Percentiles rank a stretch among this genome's conserved stretches.
Conservation (phyloP, 352 stramenopile genomes). For the Pythium brassicae region DNA sequence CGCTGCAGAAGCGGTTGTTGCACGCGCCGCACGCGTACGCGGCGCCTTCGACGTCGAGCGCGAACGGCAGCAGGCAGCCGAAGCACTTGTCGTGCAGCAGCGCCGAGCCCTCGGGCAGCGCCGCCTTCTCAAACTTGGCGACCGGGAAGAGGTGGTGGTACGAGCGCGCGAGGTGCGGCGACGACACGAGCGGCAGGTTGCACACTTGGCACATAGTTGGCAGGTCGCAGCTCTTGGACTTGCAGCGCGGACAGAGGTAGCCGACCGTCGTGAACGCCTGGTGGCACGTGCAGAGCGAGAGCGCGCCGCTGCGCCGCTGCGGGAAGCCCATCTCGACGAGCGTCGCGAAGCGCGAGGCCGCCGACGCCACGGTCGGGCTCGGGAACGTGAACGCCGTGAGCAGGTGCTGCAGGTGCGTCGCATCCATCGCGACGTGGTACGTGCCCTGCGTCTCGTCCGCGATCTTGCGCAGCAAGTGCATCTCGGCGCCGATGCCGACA, state of each 20-base stretch:
- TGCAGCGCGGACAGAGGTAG: conserved; percentile 94
- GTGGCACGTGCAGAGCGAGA: conserved; percentile 85
- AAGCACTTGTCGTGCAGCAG: conserved; percentile 65
- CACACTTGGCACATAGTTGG: conserved; percentile 96
- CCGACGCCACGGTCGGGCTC: conserved; percentile 81
- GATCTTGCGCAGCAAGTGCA: conserved; percentile 85
- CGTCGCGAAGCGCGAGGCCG: conserved; percentile 60
- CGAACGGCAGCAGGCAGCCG: conserved; percentile 63
- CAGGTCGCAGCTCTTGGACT: conserved; percentile 93
- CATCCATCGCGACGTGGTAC: conserved; percentile 93
- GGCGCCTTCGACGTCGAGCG: conserved; percentile 35
- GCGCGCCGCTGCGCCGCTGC: conserved; percentile 57
- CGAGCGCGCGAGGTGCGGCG: conserved; percentile 94
- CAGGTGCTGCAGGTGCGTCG: conserved; percentile 89
- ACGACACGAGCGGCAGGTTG: conserved; percentile 94
- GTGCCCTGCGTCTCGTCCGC: conserved; percentile 90
- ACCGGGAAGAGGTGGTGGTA: conserved; percentile 99
- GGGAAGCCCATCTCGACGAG: conserved; percentile 86
- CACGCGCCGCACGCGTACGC: conserved; percentile 90
- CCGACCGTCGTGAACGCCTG: conserved; percentile 86
- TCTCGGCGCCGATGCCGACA: conserved; percentile 93
- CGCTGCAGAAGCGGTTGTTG: conserved; percentile 91
- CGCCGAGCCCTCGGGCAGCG: conserved; percentile 21
- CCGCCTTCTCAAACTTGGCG: conserved; percentile 86
- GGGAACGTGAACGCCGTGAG: conserved; percentile 94